Percentiles rank a stretch among this genome's conserved stretches.
These are phyloP conservation scores for Fraxinus cuspidata DNA, from an alignment of 257 asterid species.

Conservation along the genomic window DNA sequence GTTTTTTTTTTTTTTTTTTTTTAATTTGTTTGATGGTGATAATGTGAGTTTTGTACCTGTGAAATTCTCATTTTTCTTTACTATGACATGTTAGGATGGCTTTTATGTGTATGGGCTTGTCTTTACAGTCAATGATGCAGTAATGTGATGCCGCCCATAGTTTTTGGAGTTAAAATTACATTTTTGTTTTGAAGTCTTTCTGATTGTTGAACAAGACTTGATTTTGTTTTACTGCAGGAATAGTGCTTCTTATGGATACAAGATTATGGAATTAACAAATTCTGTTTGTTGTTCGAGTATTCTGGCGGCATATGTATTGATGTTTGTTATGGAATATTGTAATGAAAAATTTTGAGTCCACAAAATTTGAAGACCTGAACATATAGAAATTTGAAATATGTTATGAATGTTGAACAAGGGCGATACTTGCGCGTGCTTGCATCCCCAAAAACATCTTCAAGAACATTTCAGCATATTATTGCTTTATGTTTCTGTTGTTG, in stretches of 20 bases:
- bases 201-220: not conserved
- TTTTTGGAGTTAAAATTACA: not conserved
- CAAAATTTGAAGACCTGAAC: not conserved
- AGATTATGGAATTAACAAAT: not conserved
- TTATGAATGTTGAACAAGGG: not conserved
- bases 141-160: not conserved
- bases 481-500: not conserved
- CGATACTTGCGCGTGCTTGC: not conserved
- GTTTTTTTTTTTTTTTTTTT: not conserved
- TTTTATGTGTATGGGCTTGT: not conserved
- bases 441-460: not conserved
- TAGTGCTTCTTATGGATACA: not conserved
- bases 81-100: not conserved
- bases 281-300: not conserved
- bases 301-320: not conserved
- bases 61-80: not conserved
- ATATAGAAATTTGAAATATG: not conserved
- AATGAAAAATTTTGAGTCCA: not conserved
- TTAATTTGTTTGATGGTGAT: not conserved
- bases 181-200: not conserved
- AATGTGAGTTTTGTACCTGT: not conserved
- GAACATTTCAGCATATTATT: not conserved
- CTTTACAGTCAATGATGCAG: not conserved
- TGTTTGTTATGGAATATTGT: not conserved
- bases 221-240: not conserved